Conservation (phyloP, 169 alveolate species). For the Eimeria brunetti region DNA sequence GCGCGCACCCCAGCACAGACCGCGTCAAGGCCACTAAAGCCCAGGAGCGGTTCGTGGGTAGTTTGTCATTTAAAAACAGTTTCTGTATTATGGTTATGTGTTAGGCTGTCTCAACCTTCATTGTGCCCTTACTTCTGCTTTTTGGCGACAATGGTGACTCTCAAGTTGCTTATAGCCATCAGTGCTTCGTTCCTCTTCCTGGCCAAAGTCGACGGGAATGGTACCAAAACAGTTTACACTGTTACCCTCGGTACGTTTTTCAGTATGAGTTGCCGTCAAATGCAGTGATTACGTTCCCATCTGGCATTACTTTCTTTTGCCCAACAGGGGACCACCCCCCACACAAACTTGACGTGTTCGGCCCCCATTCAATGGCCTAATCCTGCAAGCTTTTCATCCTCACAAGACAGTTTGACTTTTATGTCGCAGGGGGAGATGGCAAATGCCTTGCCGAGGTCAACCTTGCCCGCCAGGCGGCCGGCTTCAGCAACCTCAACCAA, state of each 20-base stretch:
- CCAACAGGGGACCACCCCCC: too few relatives aligned
- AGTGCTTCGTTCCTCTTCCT: background rate
- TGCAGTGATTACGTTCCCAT: too few relatives aligned
- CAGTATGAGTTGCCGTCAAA: too few relatives aligned
- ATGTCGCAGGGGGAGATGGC: background rate
- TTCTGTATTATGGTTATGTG: background rate
- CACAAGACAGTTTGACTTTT: too few relatives aligned
- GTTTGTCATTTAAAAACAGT: background rate
- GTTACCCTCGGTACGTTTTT: background rate
- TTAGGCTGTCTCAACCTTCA: background rate
- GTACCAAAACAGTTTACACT: background rate
- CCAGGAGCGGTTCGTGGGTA: background rate
- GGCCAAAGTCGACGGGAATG: background rate
- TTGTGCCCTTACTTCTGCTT: background rate
- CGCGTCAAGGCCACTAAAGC: background rate
- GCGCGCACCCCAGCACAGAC: conserved; percentile 2
- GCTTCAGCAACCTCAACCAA: background rate
- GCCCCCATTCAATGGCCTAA: background rate
- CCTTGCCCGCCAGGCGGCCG: background rate
- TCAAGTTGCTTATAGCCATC: background rate
- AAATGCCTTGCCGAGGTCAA: conserved; percentile 13
- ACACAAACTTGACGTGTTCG: too few relatives aligned
- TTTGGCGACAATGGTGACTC: background rate
- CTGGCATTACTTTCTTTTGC: background rate
- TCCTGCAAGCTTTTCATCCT: too few relatives aligned